These are phyloP conservation scores for Mrakia hoshinonis DNA, from an alignment of 768 basidiomycete species.

Conservation along the genomic window DNA sequence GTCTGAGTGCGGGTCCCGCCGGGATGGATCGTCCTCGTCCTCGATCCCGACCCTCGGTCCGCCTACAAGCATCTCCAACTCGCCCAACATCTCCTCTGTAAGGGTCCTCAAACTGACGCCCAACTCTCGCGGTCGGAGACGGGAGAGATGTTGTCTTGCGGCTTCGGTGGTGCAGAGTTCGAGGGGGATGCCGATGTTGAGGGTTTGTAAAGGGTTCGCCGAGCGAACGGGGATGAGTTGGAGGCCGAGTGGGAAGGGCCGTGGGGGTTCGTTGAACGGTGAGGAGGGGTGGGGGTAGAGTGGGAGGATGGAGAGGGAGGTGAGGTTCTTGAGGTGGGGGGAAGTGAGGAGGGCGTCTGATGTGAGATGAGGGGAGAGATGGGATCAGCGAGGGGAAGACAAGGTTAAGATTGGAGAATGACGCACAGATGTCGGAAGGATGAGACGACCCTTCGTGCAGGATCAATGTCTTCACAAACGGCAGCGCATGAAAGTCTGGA, in stretches of 20 bases:
- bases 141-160: conserved; percentile 24
- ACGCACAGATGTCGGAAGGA: conserved; percentile 25
- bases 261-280: neutral
- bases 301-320: conserved; percentile 22
- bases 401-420: no score
- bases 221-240: conserved; percentile 16
- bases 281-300: neutral
- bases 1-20: no score
- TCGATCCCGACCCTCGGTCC: neutral
- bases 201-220: neutral
- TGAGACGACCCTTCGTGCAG: conserved; percentile 14
- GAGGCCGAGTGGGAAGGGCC: conserved; percentile 25
- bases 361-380: neutral
- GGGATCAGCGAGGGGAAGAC: neutral
- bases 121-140: conserved; percentile 19
- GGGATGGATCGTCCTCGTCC: neutral
- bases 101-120: conserved; percentile 27
- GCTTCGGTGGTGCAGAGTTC: conserved; percentile 23
- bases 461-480: conserved; percentile 17
- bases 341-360: conserved; percentile 2
- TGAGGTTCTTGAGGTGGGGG: conserved; percentile 9
- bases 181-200: conserved; percentile 24
- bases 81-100: conserved; percentile 16
- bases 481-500: conserved; percentile 13
- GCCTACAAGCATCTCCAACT: conserved; percentile 19